Evolutionary conservation across 805 yeast genomes (phyloP).

Genomic region (Saccharomycopsis babjevae): DNA sequence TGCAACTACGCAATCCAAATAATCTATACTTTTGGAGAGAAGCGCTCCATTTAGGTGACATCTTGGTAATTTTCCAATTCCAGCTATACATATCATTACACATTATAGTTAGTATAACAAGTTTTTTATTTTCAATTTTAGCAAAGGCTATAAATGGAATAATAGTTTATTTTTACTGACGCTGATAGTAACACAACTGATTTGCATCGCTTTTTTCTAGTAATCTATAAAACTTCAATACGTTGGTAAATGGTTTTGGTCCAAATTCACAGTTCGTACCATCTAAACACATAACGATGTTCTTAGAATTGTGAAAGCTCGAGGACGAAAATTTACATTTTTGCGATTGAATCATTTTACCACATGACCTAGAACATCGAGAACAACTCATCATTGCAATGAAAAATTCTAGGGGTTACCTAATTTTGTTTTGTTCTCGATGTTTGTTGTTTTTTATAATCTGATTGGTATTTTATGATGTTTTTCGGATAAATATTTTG

Average conservation of each 20-base stretch:
- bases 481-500: too few species aligned
- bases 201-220: slow-evolving; percentile 34
- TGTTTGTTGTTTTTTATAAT: too few species aligned
- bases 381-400: background rate
- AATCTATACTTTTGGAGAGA: slow-evolving; percentile 17
- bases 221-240: slow-evolving; percentile 41
- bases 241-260: slow-evolving; percentile 42
- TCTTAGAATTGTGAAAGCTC: slow-evolving; percentile 23
- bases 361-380: background rate
- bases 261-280: slow-evolving; percentile 56
- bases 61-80: slow-evolving; percentile 46
- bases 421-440: too few species aligned
- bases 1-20: slow-evolving; percentile 40
- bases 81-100: slow-evolving; percentile 31
- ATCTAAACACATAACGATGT: slow-evolving; percentile 49
- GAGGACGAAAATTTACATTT: background rate
- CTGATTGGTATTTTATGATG: too few species aligned
- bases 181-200: slow-evolving; percentile 56
- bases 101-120: background rate
- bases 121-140: too few species aligned
- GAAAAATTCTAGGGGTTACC: too few species aligned
- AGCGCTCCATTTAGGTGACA: slow-evolving; percentile 26
- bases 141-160: background rate
- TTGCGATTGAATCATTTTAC: background rate
- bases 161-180: slow-evolving; percentile 21